These are phyloP conservation scores for Rhipidocladum racemiflorum DNA, from an alignment of 176 grass and related monocot genomes.

Conservation along the genomic window DNA sequence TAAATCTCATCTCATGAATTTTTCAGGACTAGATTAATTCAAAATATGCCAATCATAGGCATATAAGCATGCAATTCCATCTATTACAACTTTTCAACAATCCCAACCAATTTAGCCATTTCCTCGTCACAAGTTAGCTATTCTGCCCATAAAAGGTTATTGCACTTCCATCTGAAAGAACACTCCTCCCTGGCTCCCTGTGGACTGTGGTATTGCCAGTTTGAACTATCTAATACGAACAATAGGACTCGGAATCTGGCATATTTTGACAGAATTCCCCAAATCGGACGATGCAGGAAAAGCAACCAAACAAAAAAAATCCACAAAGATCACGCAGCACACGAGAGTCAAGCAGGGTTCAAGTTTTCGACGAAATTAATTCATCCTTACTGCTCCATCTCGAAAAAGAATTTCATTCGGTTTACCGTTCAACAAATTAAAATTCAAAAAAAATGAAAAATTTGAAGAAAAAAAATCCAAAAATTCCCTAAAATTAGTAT, in stretches of 20 bases:
- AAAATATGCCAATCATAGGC: not conserved
- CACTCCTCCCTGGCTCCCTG: not conserved
- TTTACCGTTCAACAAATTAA: too few species aligned
- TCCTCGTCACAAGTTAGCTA: not conserved
- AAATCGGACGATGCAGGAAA: not conserved
- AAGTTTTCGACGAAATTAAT: too few species aligned
- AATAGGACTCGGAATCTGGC: not conserved
- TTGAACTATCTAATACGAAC: not conserved
- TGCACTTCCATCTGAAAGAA: not conserved
- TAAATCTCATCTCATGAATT: not conserved
- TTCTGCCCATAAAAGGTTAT: not conserved
- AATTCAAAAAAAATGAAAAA: too few species aligned
- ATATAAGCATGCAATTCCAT: not conserved
- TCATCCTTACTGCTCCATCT: too few species aligned
- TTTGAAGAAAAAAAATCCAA: too few species aligned
- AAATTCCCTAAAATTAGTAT: too few species aligned
- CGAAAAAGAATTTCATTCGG: too few species aligned
- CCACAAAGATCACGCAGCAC: not conserved
- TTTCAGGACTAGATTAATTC: not conserved
- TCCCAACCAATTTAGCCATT: not conserved
- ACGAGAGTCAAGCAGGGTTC: too few species aligned
- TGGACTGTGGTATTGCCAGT: not conserved
- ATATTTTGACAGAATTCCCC: not conserved
- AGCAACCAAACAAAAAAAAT: not conserved
- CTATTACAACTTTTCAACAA: not conserved